A percentile compares a stretch with the other conserved stretches of the same genome.
Conservation (phyloP, 768 basidiomycete genomes). For the Thelephora aurantiotincta region DNA sequence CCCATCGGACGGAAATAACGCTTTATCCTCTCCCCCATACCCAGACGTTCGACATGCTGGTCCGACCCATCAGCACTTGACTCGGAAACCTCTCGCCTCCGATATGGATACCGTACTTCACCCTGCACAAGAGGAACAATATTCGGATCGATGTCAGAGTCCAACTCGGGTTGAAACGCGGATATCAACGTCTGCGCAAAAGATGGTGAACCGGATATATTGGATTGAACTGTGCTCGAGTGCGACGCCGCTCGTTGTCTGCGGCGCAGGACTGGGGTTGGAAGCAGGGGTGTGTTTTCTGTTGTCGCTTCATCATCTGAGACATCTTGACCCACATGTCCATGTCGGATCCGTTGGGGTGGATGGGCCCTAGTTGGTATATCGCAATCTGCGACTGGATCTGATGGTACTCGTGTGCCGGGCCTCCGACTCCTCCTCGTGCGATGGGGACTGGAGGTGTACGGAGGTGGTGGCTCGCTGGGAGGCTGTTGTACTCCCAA, state of each 20-base stretch:
- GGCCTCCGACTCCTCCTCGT: background rate
- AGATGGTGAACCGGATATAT: slow-evolving; percentile 41
- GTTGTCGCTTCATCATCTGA: background rate
- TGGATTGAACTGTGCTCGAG: slow-evolving; percentile 33
- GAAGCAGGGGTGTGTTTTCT: slow-evolving; percentile 1
- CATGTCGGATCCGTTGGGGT: background rate
- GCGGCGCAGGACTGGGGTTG: background rate
- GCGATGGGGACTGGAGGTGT: background rate
- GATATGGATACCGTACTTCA: background rate
- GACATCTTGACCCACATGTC: background rate
- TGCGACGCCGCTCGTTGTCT: slow-evolving; percentile 44
- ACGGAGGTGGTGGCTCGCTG: background rate
- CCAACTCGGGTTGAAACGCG: slow-evolving; percentile 43
- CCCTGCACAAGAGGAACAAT: background rate
- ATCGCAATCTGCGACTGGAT: background rate
- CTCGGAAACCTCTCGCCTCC: background rate
- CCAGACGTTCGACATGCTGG: background rate
- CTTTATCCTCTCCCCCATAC: slow-evolving; percentile 20
- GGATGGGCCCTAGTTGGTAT: background rate
- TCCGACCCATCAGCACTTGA: background rate
- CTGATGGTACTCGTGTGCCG: too few species aligned
- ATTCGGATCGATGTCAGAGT: slow-evolving; percentile 24
- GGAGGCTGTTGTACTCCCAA: background rate
- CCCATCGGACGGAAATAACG: slow-evolving; percentile 54
- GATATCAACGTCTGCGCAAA: slow-evolving; percentile 57